Evolutionary conservation across 2,329 filamentous ascomycete species (phyloP).

Genomic region (Mollisiaceae sp.): DNA sequence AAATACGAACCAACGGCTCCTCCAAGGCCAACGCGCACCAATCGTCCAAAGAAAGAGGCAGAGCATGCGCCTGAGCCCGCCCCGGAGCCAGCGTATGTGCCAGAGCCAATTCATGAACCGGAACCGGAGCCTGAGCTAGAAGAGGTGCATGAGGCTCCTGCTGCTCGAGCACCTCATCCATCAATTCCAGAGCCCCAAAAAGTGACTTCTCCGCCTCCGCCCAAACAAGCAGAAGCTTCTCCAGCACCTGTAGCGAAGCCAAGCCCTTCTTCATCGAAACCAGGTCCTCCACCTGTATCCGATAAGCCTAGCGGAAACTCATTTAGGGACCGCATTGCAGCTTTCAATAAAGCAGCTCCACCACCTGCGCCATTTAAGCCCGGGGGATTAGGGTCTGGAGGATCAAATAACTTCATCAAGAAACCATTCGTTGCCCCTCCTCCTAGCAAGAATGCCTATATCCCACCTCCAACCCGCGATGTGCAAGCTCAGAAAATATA

Average conservation of each 20-base stretch:
- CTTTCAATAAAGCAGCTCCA: conserved; percentile 91
- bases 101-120: conserved; percentile 45
- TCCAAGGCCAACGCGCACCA: conserved; percentile 76
- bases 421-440: conserved; percentile 97
- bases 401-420: conserved; percentile 79
- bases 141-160: conserved; percentile 44
- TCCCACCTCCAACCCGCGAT: conserved; percentile 73
- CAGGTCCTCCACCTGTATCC: conserved; percentile 66
- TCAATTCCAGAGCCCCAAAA: conserved; percentile 45
- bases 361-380: conserved; percentile 93
- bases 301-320: conserved; percentile 79
- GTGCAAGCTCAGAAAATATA: conserved; percentile 77
- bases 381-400: conserved; percentile 59
- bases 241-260: conserved; percentile 41
- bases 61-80: conserved; percentile 46
- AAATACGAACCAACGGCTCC: conserved; percentile 91
- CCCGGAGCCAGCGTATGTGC: conserved; percentile 45
- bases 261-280: conserved; percentile 40
- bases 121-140: conserved; percentile 46
- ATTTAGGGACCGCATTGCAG: conserved; percentile 94
- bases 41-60: conserved; percentile 65
- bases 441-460: conserved; percentile 88
- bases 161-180: conserved; percentile 43
- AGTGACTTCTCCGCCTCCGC: conserved; percentile 42
- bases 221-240: conserved; percentile 40